These are phyloP conservation scores for Melampsora occidentalis DNA, from an alignment of 1,284 basidiomycete species.

Conservation along the genomic window DNA sequence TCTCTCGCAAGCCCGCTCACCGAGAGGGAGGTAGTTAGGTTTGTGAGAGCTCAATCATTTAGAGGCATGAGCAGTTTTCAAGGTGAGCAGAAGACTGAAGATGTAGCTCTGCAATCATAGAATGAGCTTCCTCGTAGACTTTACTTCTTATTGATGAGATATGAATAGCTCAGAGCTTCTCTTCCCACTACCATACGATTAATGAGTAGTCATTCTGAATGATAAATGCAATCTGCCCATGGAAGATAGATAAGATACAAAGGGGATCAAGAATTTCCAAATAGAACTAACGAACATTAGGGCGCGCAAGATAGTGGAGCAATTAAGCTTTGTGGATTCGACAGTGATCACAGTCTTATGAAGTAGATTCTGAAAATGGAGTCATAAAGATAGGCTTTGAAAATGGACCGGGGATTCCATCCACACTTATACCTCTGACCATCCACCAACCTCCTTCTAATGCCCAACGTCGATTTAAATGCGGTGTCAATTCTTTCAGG, in stretches of 20 bases:
- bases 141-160: background rate
- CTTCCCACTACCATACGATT: background rate
- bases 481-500: background rate
- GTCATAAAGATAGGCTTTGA: conserved; percentile 20
- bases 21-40: no score
- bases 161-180: background rate
- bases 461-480: background rate
- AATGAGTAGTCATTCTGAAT: background rate
- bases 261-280: background rate
- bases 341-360: background rate
- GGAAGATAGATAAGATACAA: background rate
- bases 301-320: background rate
- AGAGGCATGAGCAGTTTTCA: no score
- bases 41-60: no score
- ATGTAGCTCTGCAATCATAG: no score
- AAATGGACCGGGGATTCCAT: conserved; percentile 30
- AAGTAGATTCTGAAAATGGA: background rate
- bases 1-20: no score
- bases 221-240: background rate
- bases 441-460: conserved; percentile 40
- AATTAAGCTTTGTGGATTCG: background rate
- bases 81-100: no score
- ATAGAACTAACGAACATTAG: background rate
- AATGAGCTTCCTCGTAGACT: background rate
- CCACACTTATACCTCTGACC: conserved; percentile 32